Percentiles rank a stretch among this genome's conserved stretches.
Conservation (phyloP, 139 green algal genomes). For the Spirogloea muscicola region DNA sequence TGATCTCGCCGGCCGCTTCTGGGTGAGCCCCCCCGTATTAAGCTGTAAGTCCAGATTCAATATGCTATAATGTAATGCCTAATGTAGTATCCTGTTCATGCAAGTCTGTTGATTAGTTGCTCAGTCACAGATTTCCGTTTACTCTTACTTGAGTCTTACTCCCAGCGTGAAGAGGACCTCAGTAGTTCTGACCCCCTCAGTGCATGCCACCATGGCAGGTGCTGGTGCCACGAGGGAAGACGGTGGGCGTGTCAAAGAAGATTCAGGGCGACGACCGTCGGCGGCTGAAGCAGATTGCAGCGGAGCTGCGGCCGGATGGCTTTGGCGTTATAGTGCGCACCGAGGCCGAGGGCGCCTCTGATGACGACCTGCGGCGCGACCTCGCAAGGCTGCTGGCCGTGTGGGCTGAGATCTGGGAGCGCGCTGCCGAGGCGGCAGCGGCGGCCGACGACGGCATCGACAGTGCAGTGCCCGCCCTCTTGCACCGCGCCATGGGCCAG, state of each 20-base stretch:
- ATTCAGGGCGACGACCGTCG: neutral
- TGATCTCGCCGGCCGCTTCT: conserved; percentile 17
- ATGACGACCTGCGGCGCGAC: conserved; percentile 14
- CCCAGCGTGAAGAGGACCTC: neutral
- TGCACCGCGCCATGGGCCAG: no score
- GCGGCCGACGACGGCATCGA: neutral
- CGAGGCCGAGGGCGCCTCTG: neutral
- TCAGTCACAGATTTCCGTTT: no score
- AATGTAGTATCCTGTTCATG: no score
- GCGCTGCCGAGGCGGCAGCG: neutral
- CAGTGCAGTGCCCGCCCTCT: no score
- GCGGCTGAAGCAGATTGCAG: conserved; percentile 1
- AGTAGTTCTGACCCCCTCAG: neutral
- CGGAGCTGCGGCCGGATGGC: neutral
- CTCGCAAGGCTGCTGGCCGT: neutral
- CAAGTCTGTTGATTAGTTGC: no score
- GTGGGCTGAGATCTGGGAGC: neutral
- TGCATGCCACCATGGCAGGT: neutral
- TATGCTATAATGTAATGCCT: no score
- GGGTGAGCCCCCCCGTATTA: conserved; percentile 4
- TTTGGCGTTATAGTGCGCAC: conserved; percentile 24
- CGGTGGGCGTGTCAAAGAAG: neutral
- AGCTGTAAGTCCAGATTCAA: neutral
- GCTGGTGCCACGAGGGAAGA: neutral
- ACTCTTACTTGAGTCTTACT: no score